Percentiles rank a stretch among this genome's conserved stretches.
These are phyloP conservation scores for Phlebiopsis flavidoalba DNA, from an alignment of 768 basidiomycete genomes.

Conservation along the genomic window DNA sequence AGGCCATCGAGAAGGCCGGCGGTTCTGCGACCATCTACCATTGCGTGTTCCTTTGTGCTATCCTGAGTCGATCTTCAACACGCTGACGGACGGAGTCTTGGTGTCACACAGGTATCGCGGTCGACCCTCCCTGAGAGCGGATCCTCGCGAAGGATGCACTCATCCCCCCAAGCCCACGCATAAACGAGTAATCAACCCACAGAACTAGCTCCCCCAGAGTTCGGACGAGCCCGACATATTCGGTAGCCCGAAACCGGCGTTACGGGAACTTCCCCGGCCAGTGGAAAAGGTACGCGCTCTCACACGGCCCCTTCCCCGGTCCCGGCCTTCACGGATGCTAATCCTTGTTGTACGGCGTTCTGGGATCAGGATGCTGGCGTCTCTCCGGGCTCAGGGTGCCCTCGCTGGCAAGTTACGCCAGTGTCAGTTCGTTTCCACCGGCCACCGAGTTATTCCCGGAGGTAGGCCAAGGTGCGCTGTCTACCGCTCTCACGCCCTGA, in stretches of 20 bases:
- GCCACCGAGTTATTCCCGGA: constrained; percentile 59
- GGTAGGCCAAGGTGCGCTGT: constrained; percentile 61
- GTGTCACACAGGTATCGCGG: constrained; percentile 58
- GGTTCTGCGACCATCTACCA: constrained; percentile 43
- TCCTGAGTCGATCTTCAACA: not conserved
- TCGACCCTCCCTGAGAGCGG: constrained; percentile 73
- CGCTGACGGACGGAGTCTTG: not conserved
- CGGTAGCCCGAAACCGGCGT: constrained; percentile 75
- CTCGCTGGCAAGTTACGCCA: constrained; percentile 73
- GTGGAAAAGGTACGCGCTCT: constrained; percentile 53
- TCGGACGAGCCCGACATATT: constrained; percentile 74
- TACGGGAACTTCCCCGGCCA: constrained; percentile 80
- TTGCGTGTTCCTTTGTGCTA: constrained; percentile 24
- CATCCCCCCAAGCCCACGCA: constrained; percentile 62
- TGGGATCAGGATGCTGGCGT: constrained; percentile 74
- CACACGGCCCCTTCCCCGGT: not conserved
- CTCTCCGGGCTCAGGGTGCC: constrained; percentile 53
- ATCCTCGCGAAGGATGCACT: constrained; percentile 65
- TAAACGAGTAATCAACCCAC: constrained; percentile 64
- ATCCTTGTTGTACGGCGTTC: constrained; percentile 41
- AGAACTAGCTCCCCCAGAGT: constrained; percentile 46
- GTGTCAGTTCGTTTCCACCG: constrained; percentile 72
- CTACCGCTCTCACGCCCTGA: not conserved
- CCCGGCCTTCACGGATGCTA: not conserved
- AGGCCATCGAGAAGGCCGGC: constrained; percentile 39